Evolutionary conservation across 345 rosid genomes (phyloP).

Genomic region (Gossypium thurberi): DNA sequence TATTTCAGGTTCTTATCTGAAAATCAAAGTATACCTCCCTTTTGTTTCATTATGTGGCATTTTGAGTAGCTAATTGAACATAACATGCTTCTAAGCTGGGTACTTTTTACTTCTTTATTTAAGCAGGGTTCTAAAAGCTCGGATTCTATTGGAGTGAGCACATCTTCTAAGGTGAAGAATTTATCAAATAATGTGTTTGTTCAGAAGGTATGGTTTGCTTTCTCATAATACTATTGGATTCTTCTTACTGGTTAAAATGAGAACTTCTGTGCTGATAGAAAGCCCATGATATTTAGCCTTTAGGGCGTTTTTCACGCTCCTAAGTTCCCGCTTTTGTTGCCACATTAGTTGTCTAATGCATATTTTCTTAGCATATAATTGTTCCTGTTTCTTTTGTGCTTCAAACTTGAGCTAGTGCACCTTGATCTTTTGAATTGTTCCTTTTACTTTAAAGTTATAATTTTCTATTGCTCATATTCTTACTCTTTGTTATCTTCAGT

Average conservation of each 20-base stretch:
- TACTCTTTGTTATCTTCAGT: background rate
- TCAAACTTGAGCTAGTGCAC: background rate
- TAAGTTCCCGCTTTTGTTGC: background rate
- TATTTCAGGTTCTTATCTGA: background rate
- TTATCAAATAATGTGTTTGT: background rate
- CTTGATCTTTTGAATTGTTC: background rate
- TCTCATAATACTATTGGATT: no score
- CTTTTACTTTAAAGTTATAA: background rate
- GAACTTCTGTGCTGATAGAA: no score
- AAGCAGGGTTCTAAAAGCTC: constrained; percentile 30
- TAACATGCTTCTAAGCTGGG: background rate
- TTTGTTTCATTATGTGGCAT: background rate
- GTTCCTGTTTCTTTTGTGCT: background rate
- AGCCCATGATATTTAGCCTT: background rate
- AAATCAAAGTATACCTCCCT: background rate
- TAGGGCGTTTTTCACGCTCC: background rate
- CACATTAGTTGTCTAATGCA: background rate
- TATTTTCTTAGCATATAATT: background rate
- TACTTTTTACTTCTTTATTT: background rate
- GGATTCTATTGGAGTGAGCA: background rate
- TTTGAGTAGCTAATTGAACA: background rate
- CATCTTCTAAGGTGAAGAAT: background rate
- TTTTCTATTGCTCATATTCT: background rate
- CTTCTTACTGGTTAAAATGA: no score
- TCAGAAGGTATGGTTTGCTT: background rate